Evolutionary conservation across 2,329 filamentous ascomycete species (phyloP), one percentile per base, ranked within the genome.

Genomic region (Ascochyta lentis): DNA sequence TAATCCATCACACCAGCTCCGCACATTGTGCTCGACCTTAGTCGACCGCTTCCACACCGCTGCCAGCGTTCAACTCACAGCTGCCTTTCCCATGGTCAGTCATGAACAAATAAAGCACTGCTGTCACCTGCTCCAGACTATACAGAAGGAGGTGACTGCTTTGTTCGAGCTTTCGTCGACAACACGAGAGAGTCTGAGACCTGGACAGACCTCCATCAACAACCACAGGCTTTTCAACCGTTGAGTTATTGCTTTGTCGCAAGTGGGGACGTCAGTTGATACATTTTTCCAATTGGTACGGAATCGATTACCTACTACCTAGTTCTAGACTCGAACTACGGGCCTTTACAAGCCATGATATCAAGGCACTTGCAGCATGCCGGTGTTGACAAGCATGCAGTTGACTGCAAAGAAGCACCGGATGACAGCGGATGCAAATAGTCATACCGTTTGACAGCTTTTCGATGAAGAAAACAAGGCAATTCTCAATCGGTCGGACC

Each of bases 391-490:
- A 43, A 22, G 46, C 33, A 16, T 29, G 37, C n/a, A 27, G 45
- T 23, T 50, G 52, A 33, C 26, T 23, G 22, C 24, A 7, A 23
- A n/a, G 23, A 37, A 23, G 23, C 24, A 24, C 27, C 53, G 41
- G 42, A 34, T 42, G 37, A 38, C 47, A 27, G 42, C 41, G 37
- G 41, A n/a, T 40, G 31, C 15, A 16, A 19, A 42, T 16, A 27
- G 9, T 34, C 42, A 51, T 56, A 48, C 42, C 42, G 51, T 34
- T 56, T 39, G 33, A 10, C 22, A 19, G 23, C 38, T 47, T 37
- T 29, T 15, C 42, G 24, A 44, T 56, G 24, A 13, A 26, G 23
- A 49, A 56, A 51, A 43, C 47, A 56, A 24, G 53, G 48, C 42
- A 51, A 16, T 34, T 47, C 15, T 13, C 12, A 7, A 29, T 37